A percentile compares a stretch with the other conserved stretches of the same genome.
phyloP scores from a whole-genome alignment of 805 yeast genomes.

The Nakazawaea sp. region DNA sequence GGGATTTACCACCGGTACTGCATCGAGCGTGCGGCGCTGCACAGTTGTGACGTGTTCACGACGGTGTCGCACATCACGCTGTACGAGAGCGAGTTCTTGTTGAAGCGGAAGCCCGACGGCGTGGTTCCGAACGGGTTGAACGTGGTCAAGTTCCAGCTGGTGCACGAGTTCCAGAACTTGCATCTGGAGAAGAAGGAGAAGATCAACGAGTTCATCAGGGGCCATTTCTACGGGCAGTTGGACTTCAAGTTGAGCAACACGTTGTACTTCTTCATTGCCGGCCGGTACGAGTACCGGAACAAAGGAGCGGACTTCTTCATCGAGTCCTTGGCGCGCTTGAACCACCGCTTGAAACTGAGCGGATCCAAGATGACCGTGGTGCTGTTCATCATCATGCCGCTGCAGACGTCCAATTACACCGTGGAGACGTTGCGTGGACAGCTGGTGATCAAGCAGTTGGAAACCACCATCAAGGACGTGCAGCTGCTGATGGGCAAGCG shows the following conservation, averaged over 20 bases:
- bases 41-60: constrained; percentile 92
- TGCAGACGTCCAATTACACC: constrained; percentile 87
- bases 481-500: constrained; percentile 82
- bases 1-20: constrained; percentile 97
- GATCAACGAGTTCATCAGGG: constrained; percentile 90
- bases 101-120: constrained; percentile 96
- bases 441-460: constrained; percentile 89
- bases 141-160: constrained; percentile 93
- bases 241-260: constrained; percentile 94
- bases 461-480: constrained; percentile 81
- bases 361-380: constrained; percentile 90
- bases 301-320: constrained; percentile 95
- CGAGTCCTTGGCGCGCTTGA: constrained; percentile 87
- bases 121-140: constrained; percentile 95
- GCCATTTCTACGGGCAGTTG: constrained; percentile 95
- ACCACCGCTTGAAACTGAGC: constrained; percentile 73
- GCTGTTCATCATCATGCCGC: constrained; percentile 98
- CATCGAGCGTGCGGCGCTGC: constrained; percentile 94
- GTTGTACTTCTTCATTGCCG: constrained; percentile 91
- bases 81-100: constrained; percentile 83
- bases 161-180: constrained; percentile 95
- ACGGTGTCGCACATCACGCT: constrained; percentile 98
- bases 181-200: constrained; percentile 89
- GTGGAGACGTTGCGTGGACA: constrained; percentile 95
- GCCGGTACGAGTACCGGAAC: constrained; percentile 93